A percentile compares a stretch with the other conserved stretches of the same genome.
Conservation (phyloP, 2,329 filamentous ascomycete genomes). For the Penicillium aurantiogriseum region DNA sequence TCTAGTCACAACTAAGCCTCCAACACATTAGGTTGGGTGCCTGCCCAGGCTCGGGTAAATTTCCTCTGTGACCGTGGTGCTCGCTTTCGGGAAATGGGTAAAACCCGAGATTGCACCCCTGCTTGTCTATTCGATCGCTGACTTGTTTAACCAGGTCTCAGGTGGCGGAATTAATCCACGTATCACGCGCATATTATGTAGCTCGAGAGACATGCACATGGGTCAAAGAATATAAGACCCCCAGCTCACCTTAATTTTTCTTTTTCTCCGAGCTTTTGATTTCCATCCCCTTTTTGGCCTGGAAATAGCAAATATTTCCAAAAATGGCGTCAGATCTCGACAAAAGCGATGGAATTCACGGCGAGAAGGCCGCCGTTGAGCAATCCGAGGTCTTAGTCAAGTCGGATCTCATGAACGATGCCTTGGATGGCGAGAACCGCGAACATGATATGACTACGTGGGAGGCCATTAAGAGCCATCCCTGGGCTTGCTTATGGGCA, state of each 20-base stretch:
- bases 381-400: slow-evolving; percentile 39
- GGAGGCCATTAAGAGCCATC: slow-evolving; percentile 42
- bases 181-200: not conserved
- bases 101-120: not conserved
- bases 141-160: not conserved
- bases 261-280: not conserved
- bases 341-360: not conserved
- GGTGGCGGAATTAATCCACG: slow-evolving; percentile 4
- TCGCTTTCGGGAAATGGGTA: not conserved
- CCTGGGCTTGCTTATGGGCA: slow-evolving; percentile 50
- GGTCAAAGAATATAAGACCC: not conserved
- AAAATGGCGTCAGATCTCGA: slow-evolving; percentile 1
- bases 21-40: not conserved
- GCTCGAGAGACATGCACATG: not conserved
- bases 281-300: not conserved
- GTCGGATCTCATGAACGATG: slow-evolving; percentile 42
- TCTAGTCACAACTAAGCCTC: not conserved
- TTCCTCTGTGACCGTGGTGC: not conserved
- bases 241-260: not conserved
- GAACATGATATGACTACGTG: slow-evolving; percentile 46
- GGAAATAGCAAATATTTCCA: not conserved
- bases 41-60: not conserved
- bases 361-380: slow-evolving; percentile 25
- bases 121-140: not conserved
- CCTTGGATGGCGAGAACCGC: slow-evolving; percentile 44